Evolutionary conservation across 1,284 basidiomycete species (phyloP).

Genomic region (Naganishia sp.): DNA sequence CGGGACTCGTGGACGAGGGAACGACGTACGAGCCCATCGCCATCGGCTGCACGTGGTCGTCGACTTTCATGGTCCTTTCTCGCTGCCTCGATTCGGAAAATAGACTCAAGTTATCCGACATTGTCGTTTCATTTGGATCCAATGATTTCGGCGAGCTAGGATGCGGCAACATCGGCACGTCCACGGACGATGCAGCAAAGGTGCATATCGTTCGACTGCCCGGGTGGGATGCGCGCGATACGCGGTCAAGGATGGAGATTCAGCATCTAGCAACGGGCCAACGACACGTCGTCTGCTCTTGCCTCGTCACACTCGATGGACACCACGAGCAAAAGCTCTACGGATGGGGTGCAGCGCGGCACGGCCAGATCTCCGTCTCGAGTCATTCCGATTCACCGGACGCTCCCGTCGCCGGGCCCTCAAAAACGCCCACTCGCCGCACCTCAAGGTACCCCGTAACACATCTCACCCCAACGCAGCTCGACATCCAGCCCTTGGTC

Average conservation of each 20-base stretch:
- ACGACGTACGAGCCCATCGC: constrained; percentile 43
- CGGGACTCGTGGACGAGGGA: constrained; percentile 41
- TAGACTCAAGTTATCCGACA: constrained; percentile 54
- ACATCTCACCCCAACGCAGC: not conserved
- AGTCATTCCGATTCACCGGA: constrained; percentile 25
- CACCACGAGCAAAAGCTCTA: constrained; percentile 53
- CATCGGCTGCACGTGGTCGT: constrained; percentile 76
- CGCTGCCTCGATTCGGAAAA: constrained; percentile 29
- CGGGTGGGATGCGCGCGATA: constrained; percentile 28
- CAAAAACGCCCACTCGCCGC: not conserved
- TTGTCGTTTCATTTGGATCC: constrained; percentile 75
- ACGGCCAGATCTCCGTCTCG: constrained; percentile 60
- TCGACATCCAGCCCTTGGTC: not conserved
- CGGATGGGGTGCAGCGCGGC: constrained; percentile 80
- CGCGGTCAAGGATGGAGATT: constrained; percentile 41
- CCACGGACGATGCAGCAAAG: not conserved
- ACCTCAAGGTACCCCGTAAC: constrained; percentile 1
- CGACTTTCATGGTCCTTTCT: constrained; percentile 65
- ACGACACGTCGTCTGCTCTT: constrained; percentile 65
- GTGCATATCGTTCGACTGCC: constrained; percentile 21
- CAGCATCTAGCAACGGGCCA: constrained; percentile 63
- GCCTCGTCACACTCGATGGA: constrained; percentile 40
- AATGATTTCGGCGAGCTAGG: constrained; percentile 82
- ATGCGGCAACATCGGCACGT: constrained; percentile 48
- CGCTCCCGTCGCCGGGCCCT: not conserved